Conservation (phyloP, 1,284 basidiomycete species). For the Ustilago cynodontis region DNA sequence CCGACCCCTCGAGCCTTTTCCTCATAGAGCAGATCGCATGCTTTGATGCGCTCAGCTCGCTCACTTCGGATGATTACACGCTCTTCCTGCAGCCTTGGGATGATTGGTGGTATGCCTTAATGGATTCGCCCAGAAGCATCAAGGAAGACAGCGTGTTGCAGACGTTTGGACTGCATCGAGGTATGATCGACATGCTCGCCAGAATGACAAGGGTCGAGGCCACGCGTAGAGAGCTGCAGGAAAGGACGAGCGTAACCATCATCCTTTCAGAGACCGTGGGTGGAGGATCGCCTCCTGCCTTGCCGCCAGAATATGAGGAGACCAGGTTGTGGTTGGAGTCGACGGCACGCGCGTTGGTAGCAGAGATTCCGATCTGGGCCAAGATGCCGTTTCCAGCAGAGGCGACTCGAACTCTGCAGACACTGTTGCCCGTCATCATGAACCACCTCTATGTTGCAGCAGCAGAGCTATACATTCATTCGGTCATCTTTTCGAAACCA, state of each 20-base stretch:
- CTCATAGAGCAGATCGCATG: slow-evolving; percentile 52
- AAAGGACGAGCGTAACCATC: slow-evolving; percentile 37
- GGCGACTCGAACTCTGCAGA: slow-evolving; percentile 32
- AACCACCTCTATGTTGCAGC: slow-evolving; percentile 48
- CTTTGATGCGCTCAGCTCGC: slow-evolving; percentile 46
- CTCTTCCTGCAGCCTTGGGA: slow-evolving; percentile 53
- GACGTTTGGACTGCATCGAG: slow-evolving; percentile 45
- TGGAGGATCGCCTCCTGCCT: slow-evolving; percentile 25
- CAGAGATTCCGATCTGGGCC: slow-evolving; percentile 47
- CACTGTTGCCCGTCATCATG: slow-evolving; percentile 39
- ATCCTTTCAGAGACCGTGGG: slow-evolving; percentile 39
- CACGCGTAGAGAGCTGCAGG: slow-evolving; percentile 39
- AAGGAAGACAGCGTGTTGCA: slow-evolving; percentile 47
- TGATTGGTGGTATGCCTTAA: slow-evolving; percentile 49
- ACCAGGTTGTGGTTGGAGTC: slow-evolving; percentile 45
- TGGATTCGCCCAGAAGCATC: slow-evolving; percentile 46
- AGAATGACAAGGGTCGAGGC: slow-evolving; percentile 48
- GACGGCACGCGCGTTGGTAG: slow-evolving; percentile 38
- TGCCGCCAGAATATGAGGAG: slow-evolving; percentile 50
- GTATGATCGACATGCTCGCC: slow-evolving; percentile 50
- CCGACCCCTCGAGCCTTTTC: slow-evolving; percentile 43
- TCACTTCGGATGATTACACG: slow-evolving; percentile 46
- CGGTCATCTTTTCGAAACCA: slow-evolving; percentile 48
- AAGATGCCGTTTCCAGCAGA: slow-evolving; percentile 42
- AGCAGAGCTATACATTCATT: slow-evolving; percentile 49